A percentile compares a stretch with the other conserved stretches of the same genome.
phyloP scores from a whole-genome alignment of 495 filamentous ascomycete genomes.

The Aspergillus ellipticus region DNA sequence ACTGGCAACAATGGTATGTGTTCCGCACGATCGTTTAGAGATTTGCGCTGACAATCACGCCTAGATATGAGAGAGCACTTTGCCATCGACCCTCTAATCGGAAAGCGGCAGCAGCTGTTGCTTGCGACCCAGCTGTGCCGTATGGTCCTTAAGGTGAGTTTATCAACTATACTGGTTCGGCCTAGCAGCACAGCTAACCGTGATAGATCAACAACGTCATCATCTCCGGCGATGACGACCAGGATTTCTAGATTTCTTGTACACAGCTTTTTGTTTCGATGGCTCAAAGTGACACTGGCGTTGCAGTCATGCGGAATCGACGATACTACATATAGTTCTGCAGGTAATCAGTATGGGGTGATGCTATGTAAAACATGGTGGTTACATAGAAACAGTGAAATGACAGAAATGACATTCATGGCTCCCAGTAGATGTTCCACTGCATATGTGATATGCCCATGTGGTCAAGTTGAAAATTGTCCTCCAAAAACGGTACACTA shows the following conservation, averaged over 20 bases:
- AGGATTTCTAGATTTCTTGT: slow-evolving; percentile 71
- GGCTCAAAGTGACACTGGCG: slow-evolving; percentile 18
- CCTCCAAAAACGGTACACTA: too few relatives aligned
- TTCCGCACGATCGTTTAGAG: background rate
- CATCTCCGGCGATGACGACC: slow-evolving; percentile 84
- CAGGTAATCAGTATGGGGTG: slow-evolving; percentile 11
- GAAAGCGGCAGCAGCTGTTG: slow-evolving; percentile 93
- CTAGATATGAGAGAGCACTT: slow-evolving; percentile 93
- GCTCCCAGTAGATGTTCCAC: background rate
- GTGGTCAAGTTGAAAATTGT: too few relatives aligned
- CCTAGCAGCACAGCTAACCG: background rate
- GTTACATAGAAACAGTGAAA: slow-evolving; percentile 17
- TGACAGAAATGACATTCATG: slow-evolving; percentile 13
- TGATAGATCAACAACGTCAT: slow-evolving; percentile 85
- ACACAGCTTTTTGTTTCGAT: slow-evolving; percentile 17
- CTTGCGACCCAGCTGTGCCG: slow-evolving; percentile 96
- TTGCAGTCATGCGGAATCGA: slow-evolving; percentile 5
- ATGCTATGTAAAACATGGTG: slow-evolving; percentile 11
- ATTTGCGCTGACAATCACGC: slow-evolving; percentile 7
- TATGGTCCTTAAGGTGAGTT: slow-evolving; percentile 94
- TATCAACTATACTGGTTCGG: background rate
- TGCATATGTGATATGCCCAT: too few relatives aligned
- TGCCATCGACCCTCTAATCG: slow-evolving; percentile 96
- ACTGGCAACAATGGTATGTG: slow-evolving; percentile 76
- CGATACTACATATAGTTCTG: slow-evolving; percentile 7